A percentile compares a stretch with the other conserved stretches of the same genome.
These are phyloP conservation scores for Ganoderma leucocontextum DNA, from an alignment of 1,284 basidiomycete genomes.

Conservation along the genomic window DNA sequence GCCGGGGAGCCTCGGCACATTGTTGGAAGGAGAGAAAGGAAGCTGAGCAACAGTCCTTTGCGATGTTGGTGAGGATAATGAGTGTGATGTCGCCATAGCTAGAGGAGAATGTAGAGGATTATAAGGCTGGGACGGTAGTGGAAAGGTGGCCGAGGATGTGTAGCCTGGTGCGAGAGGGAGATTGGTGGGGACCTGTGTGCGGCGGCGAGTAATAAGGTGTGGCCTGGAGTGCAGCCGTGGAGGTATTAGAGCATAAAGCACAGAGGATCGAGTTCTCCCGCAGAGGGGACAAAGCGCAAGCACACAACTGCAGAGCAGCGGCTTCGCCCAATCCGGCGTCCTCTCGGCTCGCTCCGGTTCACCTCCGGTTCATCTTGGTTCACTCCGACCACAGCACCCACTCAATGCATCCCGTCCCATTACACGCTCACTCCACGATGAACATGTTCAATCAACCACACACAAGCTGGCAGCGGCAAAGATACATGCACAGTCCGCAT, in stretches of 20 bases:
- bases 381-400: constrained; percentile 11
- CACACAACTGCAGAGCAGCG: constrained; percentile 20
- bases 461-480: constrained; percentile 16
- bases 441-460: constrained; percentile 20
- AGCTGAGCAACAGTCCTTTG: constrained; percentile 42
- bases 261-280: constrained; percentile 27
- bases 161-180: constrained; percentile 18
- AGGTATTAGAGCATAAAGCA: constrained; percentile 34
- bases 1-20: constrained; percentile 33
- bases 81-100: constrained; percentile 43
- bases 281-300: constrained; percentile 27
- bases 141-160: constrained; percentile 10
- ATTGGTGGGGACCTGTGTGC: constrained; percentile 30
- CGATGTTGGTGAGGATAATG: constrained; percentile 40
- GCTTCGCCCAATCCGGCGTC: constrained; percentile 12
- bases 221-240: constrained; percentile 27
- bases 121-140: constrained; percentile 28
- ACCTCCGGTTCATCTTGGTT: constrained; percentile 26
- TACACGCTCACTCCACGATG: constrained; percentile 23
- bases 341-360: constrained; percentile 20
- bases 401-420: neutral
- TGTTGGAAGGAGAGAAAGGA: constrained; percentile 41
- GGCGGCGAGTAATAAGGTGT: constrained; percentile 24
- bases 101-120: constrained; percentile 36
- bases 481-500: constrained; percentile 24